phyloP scores from a whole-genome alignment of 306 rosid species.

The Fragaria ananassa region DNA sequence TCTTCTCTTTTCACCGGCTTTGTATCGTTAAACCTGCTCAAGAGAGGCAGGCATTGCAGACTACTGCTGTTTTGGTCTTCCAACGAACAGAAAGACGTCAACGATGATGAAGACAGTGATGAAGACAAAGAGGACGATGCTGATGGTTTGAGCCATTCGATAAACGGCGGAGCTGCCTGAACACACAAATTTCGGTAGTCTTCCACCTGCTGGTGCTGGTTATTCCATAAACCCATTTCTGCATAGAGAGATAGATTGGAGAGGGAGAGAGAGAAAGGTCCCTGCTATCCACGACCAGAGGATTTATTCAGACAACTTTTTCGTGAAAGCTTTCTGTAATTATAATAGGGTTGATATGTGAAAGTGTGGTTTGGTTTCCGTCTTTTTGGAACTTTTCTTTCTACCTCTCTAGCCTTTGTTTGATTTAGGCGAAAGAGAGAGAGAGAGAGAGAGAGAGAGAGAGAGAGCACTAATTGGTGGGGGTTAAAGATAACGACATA shows the following conservation, averaged over 20 bases:
- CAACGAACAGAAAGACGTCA: constrained; percentile 23
- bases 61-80: constrained; percentile 21
- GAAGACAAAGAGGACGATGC: constrained; percentile 31
- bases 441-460: constrained; percentile 24
- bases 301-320: constrained; percentile 46
- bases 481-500: constrained; percentile 63
- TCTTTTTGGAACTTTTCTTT: constrained; percentile 38
- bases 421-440: constrained; percentile 24
- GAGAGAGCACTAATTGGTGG: constrained; percentile 51
- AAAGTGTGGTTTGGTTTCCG: constrained; percentile 52
- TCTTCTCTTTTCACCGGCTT: constrained; percentile 38
- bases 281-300: constrained; percentile 18
- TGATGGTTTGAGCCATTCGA: constrained; percentile 92
- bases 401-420: constrained; percentile 43
- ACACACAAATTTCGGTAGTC: constrained; percentile 38
- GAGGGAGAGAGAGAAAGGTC: constrained; percentile 1
- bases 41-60: constrained; percentile 68
- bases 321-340: constrained; percentile 27
- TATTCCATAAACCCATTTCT: constrained; percentile 57
- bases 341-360: constrained; percentile 29
- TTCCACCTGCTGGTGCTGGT: constrained; percentile 31
- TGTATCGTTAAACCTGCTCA: constrained; percentile 28
- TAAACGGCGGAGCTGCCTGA: constrained; percentile 72
- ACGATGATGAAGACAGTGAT: constrained; percentile 23
- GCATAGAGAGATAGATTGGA: constrained; percentile 27